Evolutionary conservation across 1,284 basidiomycete species (phyloP).

Genomic region (Cutaneotrichosporon cutaneum): DNA sequence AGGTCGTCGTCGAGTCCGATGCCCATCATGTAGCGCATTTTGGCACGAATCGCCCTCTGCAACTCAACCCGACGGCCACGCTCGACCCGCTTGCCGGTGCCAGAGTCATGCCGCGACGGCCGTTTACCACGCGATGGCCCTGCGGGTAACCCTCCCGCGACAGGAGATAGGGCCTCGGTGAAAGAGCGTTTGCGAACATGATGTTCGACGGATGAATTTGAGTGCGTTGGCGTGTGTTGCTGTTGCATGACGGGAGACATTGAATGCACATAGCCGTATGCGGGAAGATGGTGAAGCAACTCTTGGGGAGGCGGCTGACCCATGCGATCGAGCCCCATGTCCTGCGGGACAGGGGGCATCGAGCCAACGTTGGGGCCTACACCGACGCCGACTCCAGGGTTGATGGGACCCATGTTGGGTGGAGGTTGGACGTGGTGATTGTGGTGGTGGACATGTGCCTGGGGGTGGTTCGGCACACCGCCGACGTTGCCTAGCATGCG

Average conservation of each 20-base stretch:
- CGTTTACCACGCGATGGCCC: conserved; percentile 11
- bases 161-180: neutral
- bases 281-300: neutral
- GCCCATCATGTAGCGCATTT: conserved; percentile 29
- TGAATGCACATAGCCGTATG: conserved; percentile 3
- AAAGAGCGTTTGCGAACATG: conserved; percentile 1
- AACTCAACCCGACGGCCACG: conserved; percentile 22
- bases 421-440: conserved; percentile 2
- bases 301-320: neutral
- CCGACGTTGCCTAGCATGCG: conserved; percentile 11
- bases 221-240: conserved; percentile 1
- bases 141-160: neutral
- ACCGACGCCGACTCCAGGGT: neutral
- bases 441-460: conserved; percentile 1
- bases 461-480: conserved; percentile 4
- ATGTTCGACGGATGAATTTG: neutral
- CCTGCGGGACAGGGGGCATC: neutral
- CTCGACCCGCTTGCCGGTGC: conserved; percentile 27
- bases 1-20: conserved; percentile 25
- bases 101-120: conserved; percentile 16
- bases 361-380: conserved; percentile 1
- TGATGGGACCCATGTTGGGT: neutral
- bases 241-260: neutral
- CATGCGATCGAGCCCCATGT: conserved; percentile 8
- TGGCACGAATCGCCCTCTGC: conserved; percentile 26